Percentiles rank a stretch among this genome's conserved stretches.
Conservation (phyloP, 2,329 filamentous ascomycete genomes). For the Volutella citrinella region DNA sequence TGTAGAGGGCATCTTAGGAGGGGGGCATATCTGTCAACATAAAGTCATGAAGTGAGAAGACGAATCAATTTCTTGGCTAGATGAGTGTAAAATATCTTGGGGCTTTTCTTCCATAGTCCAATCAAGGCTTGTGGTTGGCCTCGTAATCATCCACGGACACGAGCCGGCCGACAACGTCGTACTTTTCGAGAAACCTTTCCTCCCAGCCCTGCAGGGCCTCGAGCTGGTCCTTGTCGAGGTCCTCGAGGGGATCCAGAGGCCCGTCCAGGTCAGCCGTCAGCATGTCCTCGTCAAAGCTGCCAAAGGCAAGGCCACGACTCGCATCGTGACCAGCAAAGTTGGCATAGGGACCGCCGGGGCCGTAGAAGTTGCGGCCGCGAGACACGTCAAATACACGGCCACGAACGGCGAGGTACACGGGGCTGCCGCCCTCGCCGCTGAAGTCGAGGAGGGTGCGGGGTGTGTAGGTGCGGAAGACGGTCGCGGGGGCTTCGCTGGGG, state of each 20-base stretch:
- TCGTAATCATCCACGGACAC: slow-evolving; percentile 51
- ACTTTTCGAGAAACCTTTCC: slow-evolving; percentile 90
- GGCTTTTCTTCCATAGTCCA: too few species aligned
- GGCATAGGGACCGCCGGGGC: slow-evolving; percentile 88
- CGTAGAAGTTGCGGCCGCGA: slow-evolving; percentile 88
- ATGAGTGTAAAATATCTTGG: too few species aligned
- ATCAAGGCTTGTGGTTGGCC: slow-evolving; percentile 13
- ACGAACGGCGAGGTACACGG: slow-evolving; percentile 88
- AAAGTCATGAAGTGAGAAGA: too few species aligned
- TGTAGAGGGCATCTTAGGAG: too few species aligned
- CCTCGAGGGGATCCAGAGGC: slow-evolving; percentile 73
- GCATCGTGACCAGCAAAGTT: slow-evolving; percentile 97
- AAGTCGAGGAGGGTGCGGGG: slow-evolving; percentile 79
- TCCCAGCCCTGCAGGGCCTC: slow-evolving; percentile 90
- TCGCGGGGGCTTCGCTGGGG: slow-evolving; percentile 52
- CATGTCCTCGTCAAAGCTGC: slow-evolving; percentile 95
- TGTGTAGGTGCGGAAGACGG: slow-evolving; percentile 68
- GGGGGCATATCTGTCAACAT: too few species aligned
- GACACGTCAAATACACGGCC: slow-evolving; percentile 90
- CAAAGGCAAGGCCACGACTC: slow-evolving; percentile 79
- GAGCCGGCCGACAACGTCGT: slow-evolving; percentile 86
- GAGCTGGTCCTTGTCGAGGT: slow-evolving; percentile 70
- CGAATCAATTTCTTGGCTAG: too few species aligned
- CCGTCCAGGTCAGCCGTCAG: slow-evolving; percentile 86
- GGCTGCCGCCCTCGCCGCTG: slow-evolving; percentile 70